These are phyloP conservation scores for Mortierella sp. DNA, from an alignment of 371 early-diverging fungal species.

Conservation along the genomic window DNA sequence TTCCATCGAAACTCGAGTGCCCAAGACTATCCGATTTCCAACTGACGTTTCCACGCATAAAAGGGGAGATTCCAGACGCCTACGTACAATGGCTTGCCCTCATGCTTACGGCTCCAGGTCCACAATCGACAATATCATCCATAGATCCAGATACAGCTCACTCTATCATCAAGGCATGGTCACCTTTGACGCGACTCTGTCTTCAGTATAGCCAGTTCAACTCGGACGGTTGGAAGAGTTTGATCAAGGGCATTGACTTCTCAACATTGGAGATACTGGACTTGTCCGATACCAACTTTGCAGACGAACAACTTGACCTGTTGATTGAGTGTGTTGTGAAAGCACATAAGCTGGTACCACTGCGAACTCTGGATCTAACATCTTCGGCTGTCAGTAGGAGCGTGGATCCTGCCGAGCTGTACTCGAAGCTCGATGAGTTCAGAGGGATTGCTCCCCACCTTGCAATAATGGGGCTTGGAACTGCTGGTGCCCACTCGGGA, in stretches of 20 bases:
- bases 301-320: background rate
- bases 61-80: background rate
- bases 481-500: too few relatives aligned
- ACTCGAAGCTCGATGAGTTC: background rate
- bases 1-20: background rate
- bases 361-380: background rate
- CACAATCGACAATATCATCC: too few relatives aligned
- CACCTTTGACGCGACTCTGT: background rate
- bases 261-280: background rate
- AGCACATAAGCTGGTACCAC: background rate
- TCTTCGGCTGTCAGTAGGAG: background rate
- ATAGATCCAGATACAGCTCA: too few relatives aligned
- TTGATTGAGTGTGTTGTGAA: background rate
- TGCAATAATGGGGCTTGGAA: background rate
- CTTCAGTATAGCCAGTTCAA: background rate
- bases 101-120: background rate
- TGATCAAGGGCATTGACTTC: conserved; percentile 2
- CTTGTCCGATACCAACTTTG: conserved; percentile 6
- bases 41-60: background rate
- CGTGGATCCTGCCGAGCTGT: background rate
- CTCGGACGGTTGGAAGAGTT: background rate
- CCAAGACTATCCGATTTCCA: background rate
- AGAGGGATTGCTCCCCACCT: background rate
- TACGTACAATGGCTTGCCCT: background rate
- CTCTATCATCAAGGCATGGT: background rate